Conservation (phyloP, 164 flowering plant genomes). For the Cinnamomum micranthum region DNA sequence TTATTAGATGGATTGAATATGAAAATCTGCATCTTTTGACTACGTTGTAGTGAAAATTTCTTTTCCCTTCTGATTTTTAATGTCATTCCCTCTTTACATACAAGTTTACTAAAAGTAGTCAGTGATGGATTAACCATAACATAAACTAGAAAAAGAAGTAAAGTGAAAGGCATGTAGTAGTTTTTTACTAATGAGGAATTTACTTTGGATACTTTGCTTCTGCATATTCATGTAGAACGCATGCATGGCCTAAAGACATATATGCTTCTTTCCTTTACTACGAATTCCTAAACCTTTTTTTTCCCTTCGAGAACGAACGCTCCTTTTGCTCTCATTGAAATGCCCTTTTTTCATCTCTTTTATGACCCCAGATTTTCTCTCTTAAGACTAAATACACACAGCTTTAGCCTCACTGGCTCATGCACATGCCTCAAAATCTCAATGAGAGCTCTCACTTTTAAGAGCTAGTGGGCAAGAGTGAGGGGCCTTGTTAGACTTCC, state of each 20-base stretch:
- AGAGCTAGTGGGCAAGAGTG: conserved; percentile 3
- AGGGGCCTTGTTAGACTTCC: conserved; percentile 4
- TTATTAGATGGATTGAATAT: no score
- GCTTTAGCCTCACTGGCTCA: conserved; percentile 1
- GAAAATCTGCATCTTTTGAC: no score
- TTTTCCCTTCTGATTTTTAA: no score
- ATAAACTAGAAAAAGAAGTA: not conserved
- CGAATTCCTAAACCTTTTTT: conserved; percentile 22
- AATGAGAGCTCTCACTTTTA: not conserved
- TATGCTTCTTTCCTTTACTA: conserved; percentile 4
- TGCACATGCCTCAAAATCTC: conserved; percentile 13
- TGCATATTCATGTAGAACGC: conserved; percentile 2
- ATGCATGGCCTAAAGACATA: not conserved
- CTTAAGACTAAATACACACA: not conserved
- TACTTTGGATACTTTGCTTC: conserved; percentile 1
- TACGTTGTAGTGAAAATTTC: no score
- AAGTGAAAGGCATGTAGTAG: not conserved
- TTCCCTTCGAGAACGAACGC: not conserved
- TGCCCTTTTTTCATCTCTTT: conserved; percentile 2
- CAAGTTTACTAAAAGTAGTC: not conserved
- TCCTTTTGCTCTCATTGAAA: conserved; percentile 9
- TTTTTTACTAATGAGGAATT: not conserved
- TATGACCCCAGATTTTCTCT: not conserved
- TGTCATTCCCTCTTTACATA: not conserved
- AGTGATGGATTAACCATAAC: not conserved